Conservation (phyloP, 1,284 basidiomycete genomes). For the Polyporus tsugae region DNA sequence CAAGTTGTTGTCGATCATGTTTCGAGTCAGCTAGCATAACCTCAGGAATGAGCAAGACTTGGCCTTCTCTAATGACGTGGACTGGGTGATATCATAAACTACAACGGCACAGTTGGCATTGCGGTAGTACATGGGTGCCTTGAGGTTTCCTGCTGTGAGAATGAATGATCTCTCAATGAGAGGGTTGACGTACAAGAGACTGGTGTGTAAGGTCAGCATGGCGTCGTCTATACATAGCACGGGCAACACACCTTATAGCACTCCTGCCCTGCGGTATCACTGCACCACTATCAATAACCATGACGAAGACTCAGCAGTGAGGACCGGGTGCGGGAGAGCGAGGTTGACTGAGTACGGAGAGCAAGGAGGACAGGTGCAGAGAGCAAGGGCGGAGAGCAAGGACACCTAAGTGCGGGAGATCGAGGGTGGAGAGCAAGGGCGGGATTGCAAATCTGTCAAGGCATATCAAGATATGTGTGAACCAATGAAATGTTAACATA, state of each 20-base stretch:
- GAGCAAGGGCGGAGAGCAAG: too few species aligned
- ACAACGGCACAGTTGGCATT: slow-evolving; percentile 90
- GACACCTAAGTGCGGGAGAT: too few species aligned
- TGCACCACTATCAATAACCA: slow-evolving; percentile 40
- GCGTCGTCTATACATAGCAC: slow-evolving; percentile 15
- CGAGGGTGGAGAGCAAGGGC: too few species aligned
- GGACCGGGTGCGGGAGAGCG: too few species aligned
- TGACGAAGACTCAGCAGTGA: not conserved
- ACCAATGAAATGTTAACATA: too few species aligned
- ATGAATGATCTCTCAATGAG: slow-evolving; percentile 26
- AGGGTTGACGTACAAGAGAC: slow-evolving; percentile 39
- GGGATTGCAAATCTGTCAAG: too few species aligned
- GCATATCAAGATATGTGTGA: too few species aligned
- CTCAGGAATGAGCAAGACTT: too few species aligned
- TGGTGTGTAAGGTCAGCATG: slow-evolving; percentile 27
- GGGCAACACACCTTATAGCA: slow-evolving; percentile 79
- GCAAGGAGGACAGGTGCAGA: too few species aligned
- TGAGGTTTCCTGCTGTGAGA: slow-evolving; percentile 18
- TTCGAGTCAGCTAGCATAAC: too few species aligned
- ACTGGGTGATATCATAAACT: slow-evolving; percentile 89
- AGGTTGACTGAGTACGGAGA: too few species aligned
- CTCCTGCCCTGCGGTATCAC: slow-evolving; percentile 95
- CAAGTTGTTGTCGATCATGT: too few species aligned
- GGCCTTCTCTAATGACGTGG: slow-evolving; percentile 92
- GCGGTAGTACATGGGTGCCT: slow-evolving; percentile 95